phyloP scores from a whole-genome alignment of 2,329 filamentous ascomycete species.

The Coniochaeta sp. region DNA sequence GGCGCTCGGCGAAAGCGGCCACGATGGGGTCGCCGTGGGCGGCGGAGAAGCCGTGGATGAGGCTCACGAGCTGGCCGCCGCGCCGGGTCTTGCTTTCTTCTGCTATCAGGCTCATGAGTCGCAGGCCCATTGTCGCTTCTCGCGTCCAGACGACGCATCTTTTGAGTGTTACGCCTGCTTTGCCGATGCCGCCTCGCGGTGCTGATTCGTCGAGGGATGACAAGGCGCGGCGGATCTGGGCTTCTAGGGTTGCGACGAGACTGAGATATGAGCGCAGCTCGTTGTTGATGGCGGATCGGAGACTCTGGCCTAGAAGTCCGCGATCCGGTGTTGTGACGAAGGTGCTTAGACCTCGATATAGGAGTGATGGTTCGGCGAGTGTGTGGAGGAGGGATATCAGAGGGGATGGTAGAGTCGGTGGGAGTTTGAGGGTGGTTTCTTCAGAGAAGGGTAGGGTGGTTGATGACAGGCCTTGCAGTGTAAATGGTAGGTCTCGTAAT shows the following conservation, averaged over 20 bases:
- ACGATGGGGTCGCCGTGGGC: conserved; percentile 95
- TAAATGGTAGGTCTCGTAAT: conserved; percentile 81
- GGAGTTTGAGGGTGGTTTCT: conserved; percentile 65
- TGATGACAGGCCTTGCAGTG: conserved; percentile 85
- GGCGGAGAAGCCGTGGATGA: conserved; percentile 89
- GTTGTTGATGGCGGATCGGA: conserved; percentile 75
- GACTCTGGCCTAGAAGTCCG: conserved; percentile 84
- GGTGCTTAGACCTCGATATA: conserved; percentile 72
- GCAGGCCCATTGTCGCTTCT: conserved; percentile 90
- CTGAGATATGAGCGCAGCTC: conserved; percentile 87
- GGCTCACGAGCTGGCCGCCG: conserved; percentile 84
- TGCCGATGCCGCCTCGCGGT: conserved; percentile 66
- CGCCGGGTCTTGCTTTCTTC: conserved; percentile 78
- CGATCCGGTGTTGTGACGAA: conserved; percentile 79
- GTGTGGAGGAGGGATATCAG: conserved; percentile 82
- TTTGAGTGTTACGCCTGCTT: conserved; percentile 87
- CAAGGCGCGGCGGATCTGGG: conserved; percentile 79
- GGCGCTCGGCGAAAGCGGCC: conserved; percentile 81
- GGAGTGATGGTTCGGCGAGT: conserved; percentile 84
- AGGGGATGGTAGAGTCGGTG: conserved; percentile 71
- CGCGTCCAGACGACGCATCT: conserved; percentile 95
- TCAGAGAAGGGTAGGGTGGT: conserved; percentile 72
- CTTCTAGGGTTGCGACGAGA: conserved; percentile 85
- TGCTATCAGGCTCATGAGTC: conserved; percentile 88
- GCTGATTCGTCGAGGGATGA: conserved; percentile 63